phyloP scores from a whole-genome alignment of 1,284 basidiomycete species.

The Pyrrhoderma noxium region DNA sequence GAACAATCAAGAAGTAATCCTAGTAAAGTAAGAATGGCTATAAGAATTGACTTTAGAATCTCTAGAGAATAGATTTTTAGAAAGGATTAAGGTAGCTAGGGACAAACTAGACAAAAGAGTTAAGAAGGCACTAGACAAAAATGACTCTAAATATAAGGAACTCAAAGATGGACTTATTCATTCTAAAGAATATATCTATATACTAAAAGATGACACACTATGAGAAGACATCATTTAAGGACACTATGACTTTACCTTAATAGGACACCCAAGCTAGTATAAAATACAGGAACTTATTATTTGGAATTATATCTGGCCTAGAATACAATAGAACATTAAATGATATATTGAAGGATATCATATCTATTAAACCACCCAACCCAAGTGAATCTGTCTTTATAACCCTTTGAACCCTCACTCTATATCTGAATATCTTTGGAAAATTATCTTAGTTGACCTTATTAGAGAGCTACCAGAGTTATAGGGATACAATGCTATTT shows the following conservation, averaged over 20 bases:
- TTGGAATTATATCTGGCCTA: background rate
- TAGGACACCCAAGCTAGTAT: background rate
- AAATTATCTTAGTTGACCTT: background rate
- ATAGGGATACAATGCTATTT: constrained; percentile 29
- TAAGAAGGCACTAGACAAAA: no score
- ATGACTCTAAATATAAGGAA: no score
- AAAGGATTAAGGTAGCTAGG: no score
- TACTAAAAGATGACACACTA: no score
- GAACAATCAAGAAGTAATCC: no score
- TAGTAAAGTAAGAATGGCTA: no score
- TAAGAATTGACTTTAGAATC: no score
- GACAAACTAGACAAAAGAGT: no score
- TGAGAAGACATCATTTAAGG: no score
- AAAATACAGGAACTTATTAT: background rate
- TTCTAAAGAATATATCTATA: no score
- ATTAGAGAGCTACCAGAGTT: constrained; percentile 16
- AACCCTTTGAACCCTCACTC: background rate
- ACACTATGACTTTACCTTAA: background rate
- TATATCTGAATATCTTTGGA: background rate
- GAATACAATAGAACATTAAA: background rate
- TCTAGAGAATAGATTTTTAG: no score
- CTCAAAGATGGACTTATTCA: no score
- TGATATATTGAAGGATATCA: background rate
- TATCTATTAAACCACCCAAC: background rate
- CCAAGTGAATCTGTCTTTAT: background rate